Evolutionary conservation across 306 rosid species (phyloP), one percentile per base, ranked within the genome.

Genomic region (Glycine tomentella): DNA sequence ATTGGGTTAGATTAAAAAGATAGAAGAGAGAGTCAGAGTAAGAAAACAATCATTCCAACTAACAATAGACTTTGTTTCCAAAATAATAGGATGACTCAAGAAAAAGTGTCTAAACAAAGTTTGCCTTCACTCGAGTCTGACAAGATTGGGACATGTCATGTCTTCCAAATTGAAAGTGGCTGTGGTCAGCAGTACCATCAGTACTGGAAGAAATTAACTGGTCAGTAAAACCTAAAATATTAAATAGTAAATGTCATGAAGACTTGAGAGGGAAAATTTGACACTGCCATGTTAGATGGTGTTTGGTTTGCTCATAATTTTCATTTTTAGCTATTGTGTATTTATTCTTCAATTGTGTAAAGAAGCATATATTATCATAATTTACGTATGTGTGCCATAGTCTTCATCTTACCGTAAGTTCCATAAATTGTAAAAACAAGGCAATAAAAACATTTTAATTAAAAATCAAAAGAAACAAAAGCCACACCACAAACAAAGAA

Each of bases 41-140:
- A 4, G 53, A 31, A 77, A 52, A 25, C 44, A 63, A 31, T 71
- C 40, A 77, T 77, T 42, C 52, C 74, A 82, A 76, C 86, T 42
- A 76, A 76, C 74, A 59, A 40, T 58, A 72, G 62, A 57, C 61
- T 34, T 62, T 59, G 33, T 61, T 80, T 83, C 79, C 82, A 71
- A 74, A 77, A 71, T 52, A 71, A 83, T 83, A 51, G 77, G 79
- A 51, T 50, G 70, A 31, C 38, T 42, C 16, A 77, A 62, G 34
- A 8, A 77, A 77, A 77, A 71, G 52, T 16, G 79, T 71, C 69
- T 61, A 42, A 61, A 69, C 53, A 77, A 76, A 77, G 74, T 44
- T 70, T 82, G 78, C 78, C 73, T 82, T 77, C 82, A 70, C 36
- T 72, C 71, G 14, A 61, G 74, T 70, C 52, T 76, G 78, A 61